Evolutionary conservation across 2,329 filamentous ascomycete species (phyloP).

Genomic region (Cordyceps militaris): DNA sequence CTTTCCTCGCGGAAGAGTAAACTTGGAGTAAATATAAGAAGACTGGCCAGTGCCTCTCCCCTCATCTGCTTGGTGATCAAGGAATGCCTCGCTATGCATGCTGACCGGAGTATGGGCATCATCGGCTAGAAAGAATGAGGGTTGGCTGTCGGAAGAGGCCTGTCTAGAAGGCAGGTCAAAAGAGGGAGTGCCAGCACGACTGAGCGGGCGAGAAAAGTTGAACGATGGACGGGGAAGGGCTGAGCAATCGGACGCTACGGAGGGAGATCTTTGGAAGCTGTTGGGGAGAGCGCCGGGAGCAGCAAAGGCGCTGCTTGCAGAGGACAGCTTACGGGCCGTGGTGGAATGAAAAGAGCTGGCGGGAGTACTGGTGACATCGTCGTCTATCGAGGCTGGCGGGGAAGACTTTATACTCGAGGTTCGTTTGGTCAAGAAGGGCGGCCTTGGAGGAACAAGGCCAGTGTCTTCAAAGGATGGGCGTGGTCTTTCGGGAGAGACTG

Average conservation of each 20-base stretch:
- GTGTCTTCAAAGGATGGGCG: conserved; percentile 43
- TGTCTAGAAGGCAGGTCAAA: conserved; percentile 55
- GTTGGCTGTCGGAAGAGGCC: conserved; percentile 60
- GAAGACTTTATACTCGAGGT: conserved; percentile 51
- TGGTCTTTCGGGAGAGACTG: conserved; percentile 34
- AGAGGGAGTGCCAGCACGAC: conserved; percentile 57
- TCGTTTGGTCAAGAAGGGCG: conserved; percentile 40
- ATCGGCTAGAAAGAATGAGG: conserved; percentile 55
- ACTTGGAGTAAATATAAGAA: conserved; percentile 85
- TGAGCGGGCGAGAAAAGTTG: conserved; percentile 91
- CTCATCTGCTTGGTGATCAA: conserved; percentile 43
- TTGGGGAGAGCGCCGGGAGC: conserved; percentile 51
- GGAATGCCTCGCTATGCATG: conserved; percentile 63
- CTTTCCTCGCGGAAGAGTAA: conserved; percentile 75
- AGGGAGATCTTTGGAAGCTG: conserved; percentile 69
- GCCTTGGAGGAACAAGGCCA: conserved; percentile 43
- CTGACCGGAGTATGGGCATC: conserved; percentile 66
- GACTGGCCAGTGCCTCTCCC: conserved; percentile 52
- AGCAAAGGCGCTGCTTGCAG: conserved; percentile 50
- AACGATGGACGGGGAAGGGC: conserved; percentile 67
- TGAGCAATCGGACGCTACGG: conserved; percentile 75
- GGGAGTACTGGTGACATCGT: conserved; percentile 54
- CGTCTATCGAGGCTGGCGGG: conserved; percentile 60
- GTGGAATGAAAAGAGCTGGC: conserved; percentile 53
- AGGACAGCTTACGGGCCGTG: conserved; percentile 69